Base-by-base conservation (phyloP, 352 stramenopile species). In the Phytopythium helicoides region DNA sequence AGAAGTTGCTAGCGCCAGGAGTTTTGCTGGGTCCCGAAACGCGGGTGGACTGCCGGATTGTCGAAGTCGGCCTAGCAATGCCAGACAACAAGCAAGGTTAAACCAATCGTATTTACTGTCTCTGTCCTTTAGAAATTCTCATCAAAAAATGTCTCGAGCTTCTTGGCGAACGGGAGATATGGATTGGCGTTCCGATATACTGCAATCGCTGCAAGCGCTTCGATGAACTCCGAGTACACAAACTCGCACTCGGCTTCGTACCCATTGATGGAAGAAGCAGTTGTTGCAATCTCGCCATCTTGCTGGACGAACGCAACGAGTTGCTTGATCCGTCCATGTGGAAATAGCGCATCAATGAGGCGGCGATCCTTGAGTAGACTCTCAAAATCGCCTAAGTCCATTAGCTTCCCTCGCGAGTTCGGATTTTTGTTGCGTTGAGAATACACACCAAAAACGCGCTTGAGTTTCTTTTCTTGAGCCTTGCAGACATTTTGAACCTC, bases 91-190 rank as follows among this genome's bases (percentile, higher is more conserved):
- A 48, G 19, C 51, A 53, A 19, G 23, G 16, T 25, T 42, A n/a
- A n/a, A n/a, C n/a, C n/a, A n/a, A n/a, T n/a, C n/a, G n/a, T n/a
- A n/a, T n/a, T n/a, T n/a, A n/a, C n/a, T n/a, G n/a, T n/a, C n/a
- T n/a, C n/a, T n/a, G n/a, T n/a, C n/a, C n/a, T n/a, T n/a, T n/a
- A 84, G 36, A 93, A 87, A 28, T 87, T 83, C 26, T 90, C 80
- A 11, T 89, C 73, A 37, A 91, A 86, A 44, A 91, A 91, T 2
- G 65, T 71, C 37, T 93, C 77, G 9, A 91, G 60, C 18, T 90
- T 90, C 54, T 89, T 89, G 5, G 83, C 60, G 16, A 93, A 74
- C 0, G 80, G 73, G 0, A 90, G 33, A 18, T 93, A 93, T 6
- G 82, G 82, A 41, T 93, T 93, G 9, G 78, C 78, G 45, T 93